Base-by-base conservation (phyloP, 805 yeast species). In the Brettanomyces sp. region DNA sequence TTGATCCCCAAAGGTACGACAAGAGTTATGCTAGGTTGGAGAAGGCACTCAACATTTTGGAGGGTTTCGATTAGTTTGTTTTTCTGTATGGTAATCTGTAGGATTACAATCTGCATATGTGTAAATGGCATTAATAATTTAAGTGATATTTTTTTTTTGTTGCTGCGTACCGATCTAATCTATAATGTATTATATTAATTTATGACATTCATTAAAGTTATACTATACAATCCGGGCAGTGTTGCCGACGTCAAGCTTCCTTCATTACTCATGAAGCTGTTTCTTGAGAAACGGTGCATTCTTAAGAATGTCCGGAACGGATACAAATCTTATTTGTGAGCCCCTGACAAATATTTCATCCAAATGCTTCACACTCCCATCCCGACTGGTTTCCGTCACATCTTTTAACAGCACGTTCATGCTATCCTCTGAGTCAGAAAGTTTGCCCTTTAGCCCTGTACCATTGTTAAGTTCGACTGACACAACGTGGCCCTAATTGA, bases 291-390 rank as follows among this genome's bases (percentile, higher is more conserved):
- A 77, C 12, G 98, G 98, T 1, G 98, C 96, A 60, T 88, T 79
- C 56, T 74, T 76, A 44, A 91, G 72, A 65, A 90, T 80, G 43
- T 91, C 98, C 0, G 99, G 99, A 5, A 93, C 80, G 21, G 82
- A 78, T 51, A 93, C 74, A 63, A 88, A 83, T 49, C 89, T 76
- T 23, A 91, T 79, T 65, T 85, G 90, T 1, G 96, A 87, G 1
- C 99, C 99, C 56, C 99, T 77, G 3, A 91, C 79, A 61, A 87
- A 90, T 3, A 89, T 95, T 55, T 84, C 87, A 51, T 85, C 88
- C 72, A 87, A 73, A 53, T 82, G 84, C 1, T 83, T 71, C 3
- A 85, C 83, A 41, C 73, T 70, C 4, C 96, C 96, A 45, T 87
- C 84, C 39, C 80, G 68, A 25, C 80, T 77, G 0, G 96, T 90